Evolutionary conservation across 805 yeast species (phyloP), one percentile per base, ranked within the genome.

Genomic region (Candida dajiaensis): DNA sequence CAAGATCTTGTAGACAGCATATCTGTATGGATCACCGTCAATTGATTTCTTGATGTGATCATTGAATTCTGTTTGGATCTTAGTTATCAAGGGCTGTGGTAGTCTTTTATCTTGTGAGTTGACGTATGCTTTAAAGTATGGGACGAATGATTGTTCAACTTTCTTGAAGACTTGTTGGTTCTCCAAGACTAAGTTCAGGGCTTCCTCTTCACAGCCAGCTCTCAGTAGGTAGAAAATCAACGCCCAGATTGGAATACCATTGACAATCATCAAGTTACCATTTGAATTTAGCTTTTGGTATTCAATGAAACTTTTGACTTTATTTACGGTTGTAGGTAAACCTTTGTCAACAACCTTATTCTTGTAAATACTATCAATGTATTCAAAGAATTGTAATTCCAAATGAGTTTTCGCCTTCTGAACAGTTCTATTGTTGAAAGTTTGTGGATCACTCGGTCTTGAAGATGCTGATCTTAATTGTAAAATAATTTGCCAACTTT

Each of bases 191-290:
- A 86, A 76, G 35, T 80, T 81, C 28, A 85, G 68, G 0, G 96
- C 96, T 53, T 90, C 98, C 41, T 78, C 70, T 52, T 78, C 68
- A 53, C 85, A 77, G 2, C 99, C 98, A 3, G 92, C 82, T 59
- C 99, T 80, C 43, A 94, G 64, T 50, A 92, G 70, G 64, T 87
- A 92, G 62, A 85, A 94, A 11, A 94, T 67, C 35, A 89, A 68
- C 0, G 97, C 96, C 99, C 99, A 92, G n/a, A 94, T 78, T 10
- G 98, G 98, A 1, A 78, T 71, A 16, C 89, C 89, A 65, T 92
- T 90, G 21, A 89, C 81, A 45, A 83, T 68, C 37, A 83, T 74
- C 41, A 85, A 56, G 50, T 77, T 76, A n/a, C 72, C 69, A 44
- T 68, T 68, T 50, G 64, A 66, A 60, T 65, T 77, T 56, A 64